Evolutionary conservation across 495 filamentous ascomycete genomes (phyloP), one percentile per base, ranked within the genome.

Genomic region (Neurospora terricola): DNA sequence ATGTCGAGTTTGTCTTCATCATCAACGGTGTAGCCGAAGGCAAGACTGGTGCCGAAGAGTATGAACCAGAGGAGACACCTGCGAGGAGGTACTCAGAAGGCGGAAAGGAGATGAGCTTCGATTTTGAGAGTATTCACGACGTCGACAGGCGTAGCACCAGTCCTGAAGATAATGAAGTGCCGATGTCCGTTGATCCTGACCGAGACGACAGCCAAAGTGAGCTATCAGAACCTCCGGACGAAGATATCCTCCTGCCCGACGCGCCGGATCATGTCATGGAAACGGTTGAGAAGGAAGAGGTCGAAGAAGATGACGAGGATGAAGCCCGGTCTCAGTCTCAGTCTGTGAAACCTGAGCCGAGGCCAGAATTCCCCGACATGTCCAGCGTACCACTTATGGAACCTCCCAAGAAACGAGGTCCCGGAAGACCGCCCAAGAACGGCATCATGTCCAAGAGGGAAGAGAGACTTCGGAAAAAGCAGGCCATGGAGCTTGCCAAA

Each of bases 371-470:
- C 37, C 73, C 76, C 7, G 75, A 82, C 6, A 76, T 82, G 70
- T 66, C 54, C 54, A 66, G 54, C 54, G 27, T 66, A 36, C 54
- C 54, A 66, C 27, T 66, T 9, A 66, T 66, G 54, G 54, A 66
- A 1, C 86, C 88, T 6, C 84, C 86, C 4, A 93, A 90, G 78
- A 91, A 93, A 71, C 90, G 92, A 71, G 94, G 94, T 12, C 94
- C 94, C 62, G 94, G 94, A 39, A 84, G 94, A 71, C 94, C 94
- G 62, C 94, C 94, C 10, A 97, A 97, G 85, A 91, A 97, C 80
- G 94, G 94, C 8, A 89, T 96, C 78, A 94, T 96, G 88, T 97
- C 94, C 9, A 97, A 97, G 83, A 88, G 93, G 43, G 92, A 93
- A 80, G 85, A 91, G 74, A 86, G 87, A 73, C 81, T 90, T 73